These are phyloP conservation scores for Pythium folliculosum DNA, from an alignment of 352 stramenopile genomes.

Conservation along the genomic window DNA sequence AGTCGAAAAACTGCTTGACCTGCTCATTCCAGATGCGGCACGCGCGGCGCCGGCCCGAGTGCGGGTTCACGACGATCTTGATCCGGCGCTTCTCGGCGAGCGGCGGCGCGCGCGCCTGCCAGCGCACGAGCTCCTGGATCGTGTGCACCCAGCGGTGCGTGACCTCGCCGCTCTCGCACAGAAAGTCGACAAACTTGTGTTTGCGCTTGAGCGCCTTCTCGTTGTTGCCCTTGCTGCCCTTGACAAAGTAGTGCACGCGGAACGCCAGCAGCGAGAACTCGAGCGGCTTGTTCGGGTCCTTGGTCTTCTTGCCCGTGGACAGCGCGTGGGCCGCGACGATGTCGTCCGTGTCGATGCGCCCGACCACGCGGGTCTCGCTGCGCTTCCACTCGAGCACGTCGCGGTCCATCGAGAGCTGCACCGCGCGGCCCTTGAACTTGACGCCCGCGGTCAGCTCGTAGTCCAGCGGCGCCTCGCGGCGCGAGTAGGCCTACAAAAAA, in stretches of 20 bases:
- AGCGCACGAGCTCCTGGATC: conserved; percentile 83
- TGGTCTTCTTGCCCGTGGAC: conserved; percentile 19
- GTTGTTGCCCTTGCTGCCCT: conserved; percentile 49
- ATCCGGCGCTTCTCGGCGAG: conserved; percentile 71
- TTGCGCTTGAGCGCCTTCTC: conserved; percentile 64
- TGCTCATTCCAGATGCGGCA: conserved; percentile 66
- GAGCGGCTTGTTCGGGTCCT: conserved; percentile 25
- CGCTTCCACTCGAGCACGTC: conserved; percentile 61
- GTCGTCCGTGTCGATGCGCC: conserved; percentile 68
- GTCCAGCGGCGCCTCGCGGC: conserved; percentile 70
- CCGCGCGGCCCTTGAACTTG: conserved; percentile 47
- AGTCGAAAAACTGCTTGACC: conserved; percentile 78
- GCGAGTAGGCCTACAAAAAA: conserved; percentile 60
- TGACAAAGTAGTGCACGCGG: conserved; percentile 78
- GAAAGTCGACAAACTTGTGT: conserved; percentile 56
- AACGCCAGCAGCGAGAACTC: conserved; percentile 30
- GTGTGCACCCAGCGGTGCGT: conserved; percentile 56
- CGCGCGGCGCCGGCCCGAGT: conserved; percentile 71
- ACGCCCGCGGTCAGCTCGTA: conserved; percentile 53
- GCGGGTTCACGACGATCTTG: conserved; percentile 82
- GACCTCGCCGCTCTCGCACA: conserved; percentile 32
- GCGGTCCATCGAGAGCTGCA: conserved; percentile 60
- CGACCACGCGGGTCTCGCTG: conserved; percentile 40
- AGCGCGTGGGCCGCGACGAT: conserved; percentile 60
- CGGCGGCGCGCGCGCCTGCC: conserved; percentile 71